Evolutionary conservation across 225 moss, liverwort and hornwort genomes (phyloP).

Genomic region (Anthoceros angustus): DNA sequence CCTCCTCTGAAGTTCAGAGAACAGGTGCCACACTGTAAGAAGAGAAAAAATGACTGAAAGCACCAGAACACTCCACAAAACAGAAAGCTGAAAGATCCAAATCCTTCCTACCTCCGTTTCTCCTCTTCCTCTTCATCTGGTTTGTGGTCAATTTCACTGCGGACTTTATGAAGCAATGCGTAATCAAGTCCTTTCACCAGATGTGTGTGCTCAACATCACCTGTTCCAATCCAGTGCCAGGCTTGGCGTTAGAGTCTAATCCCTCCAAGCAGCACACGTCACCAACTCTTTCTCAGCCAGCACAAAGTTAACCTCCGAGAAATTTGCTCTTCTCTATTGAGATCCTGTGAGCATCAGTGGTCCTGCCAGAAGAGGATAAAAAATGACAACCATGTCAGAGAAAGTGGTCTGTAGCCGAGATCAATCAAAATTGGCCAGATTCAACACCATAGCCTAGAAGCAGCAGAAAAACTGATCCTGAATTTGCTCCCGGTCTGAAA

Average conservation of each 20-base stretch:
- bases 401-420: background rate
- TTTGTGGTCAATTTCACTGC: slow-evolving; percentile 92
- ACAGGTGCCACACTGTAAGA: background rate
- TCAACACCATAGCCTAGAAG: too few relatives aligned
- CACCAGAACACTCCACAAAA: background rate
- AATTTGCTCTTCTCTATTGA: slow-evolving; percentile 99
- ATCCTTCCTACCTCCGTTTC: slow-evolving; percentile 42
- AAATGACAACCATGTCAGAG: background rate
- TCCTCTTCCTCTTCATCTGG: slow-evolving; percentile 89
- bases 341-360: slow-evolving; percentile 86
- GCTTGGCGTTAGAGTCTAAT: background rate
- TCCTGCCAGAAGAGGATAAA: slow-evolving; percentile 30
- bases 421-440: too few relatives aligned
- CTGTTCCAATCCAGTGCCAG: slow-evolving; percentile 16
- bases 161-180: slow-evolving; percentile 94
- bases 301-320: slow-evolving; percentile 58
- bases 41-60: background rate
- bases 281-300: background rate
- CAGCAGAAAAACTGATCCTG: background rate
- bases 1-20: slow-evolving; percentile 14
- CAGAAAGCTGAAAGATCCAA: too few relatives aligned
- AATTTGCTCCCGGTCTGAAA: background rate
- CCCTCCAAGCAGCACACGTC: background rate
- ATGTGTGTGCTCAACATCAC: slow-evolving; percentile 99
- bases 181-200: slow-evolving; percentile 99